Percentiles rank a stretch among this genome's conserved stretches.
These are phyloP conservation scores for Taiwanofungus camphoratus DNA, from an alignment of 1,284 basidiomycete genomes.

Conservation along the genomic window DNA sequence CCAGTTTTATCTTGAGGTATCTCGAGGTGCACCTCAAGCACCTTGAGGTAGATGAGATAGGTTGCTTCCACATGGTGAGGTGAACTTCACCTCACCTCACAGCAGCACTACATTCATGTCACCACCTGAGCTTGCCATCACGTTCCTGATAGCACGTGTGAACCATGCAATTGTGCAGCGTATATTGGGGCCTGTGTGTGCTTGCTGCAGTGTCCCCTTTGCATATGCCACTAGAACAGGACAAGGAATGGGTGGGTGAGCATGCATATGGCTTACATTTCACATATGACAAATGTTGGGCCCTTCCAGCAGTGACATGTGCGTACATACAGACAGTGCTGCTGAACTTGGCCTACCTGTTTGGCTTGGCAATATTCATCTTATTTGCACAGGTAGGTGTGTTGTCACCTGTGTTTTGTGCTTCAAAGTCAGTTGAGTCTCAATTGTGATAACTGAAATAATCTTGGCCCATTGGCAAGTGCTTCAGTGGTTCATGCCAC, in stretches of 20 bases:
- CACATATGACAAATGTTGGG: constrained; percentile 66
- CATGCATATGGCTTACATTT: constrained; percentile 60
- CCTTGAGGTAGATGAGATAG: no score
- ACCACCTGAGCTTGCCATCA: constrained; percentile 44
- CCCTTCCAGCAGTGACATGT: constrained; percentile 24
- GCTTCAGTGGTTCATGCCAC: constrained; percentile 42
- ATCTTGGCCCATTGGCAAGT: no score
- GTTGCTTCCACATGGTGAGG: no score
- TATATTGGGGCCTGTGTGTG: constrained; percentile 70
- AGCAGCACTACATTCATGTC: constrained; percentile 40
- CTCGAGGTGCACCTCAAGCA: no score
- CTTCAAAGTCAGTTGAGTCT: no score
- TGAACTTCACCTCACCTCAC: no score
- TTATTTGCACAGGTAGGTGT: constrained; percentile 37
- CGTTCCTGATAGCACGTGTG: constrained; percentile 56
- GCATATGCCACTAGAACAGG: constrained; percentile 3
- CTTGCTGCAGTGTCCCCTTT: constrained; percentile 21
- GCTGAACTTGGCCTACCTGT: constrained; percentile 31
- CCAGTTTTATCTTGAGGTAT: no score
- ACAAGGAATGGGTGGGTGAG: constrained; percentile 17
- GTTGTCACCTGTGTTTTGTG: no score
- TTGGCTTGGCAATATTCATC: constrained; percentile 10
- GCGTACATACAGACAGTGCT: constrained; percentile 39
- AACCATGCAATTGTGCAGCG: constrained; percentile 77
- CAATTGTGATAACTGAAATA: no score